A percentile compares a stretch with the other conserved stretches of the same genome.
These are phyloP conservation scores for Alnus glutinosa DNA, from an alignment of 306 rosid genomes.

Conservation along the genomic window DNA sequence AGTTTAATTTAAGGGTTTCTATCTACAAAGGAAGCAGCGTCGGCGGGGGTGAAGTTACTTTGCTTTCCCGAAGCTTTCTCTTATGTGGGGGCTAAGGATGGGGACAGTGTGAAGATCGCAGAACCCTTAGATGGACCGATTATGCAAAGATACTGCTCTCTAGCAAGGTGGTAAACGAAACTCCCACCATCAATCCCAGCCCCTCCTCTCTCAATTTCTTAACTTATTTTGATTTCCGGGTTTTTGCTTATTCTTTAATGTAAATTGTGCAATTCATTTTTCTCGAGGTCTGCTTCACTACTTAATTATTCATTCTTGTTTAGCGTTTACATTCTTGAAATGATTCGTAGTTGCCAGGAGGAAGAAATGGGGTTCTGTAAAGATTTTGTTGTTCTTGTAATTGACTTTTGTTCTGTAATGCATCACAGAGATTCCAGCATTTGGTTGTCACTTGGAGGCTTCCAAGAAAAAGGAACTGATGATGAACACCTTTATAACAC, in stretches of 20 bases:
- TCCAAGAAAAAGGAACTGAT: constrained; percentile 84
- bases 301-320: background rate
- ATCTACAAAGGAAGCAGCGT: constrained; percentile 78
- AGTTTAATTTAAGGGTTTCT: constrained; percentile 14
- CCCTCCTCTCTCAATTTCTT: background rate
- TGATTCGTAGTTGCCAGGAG: background rate
- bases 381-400: constrained; percentile 9
- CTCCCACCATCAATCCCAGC: background rate
- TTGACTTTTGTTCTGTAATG: constrained; percentile 12
- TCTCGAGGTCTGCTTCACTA: background rate
- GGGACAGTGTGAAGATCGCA: constrained; percentile 71
- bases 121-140: constrained; percentile 79
- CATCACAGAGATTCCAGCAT: constrained; percentile 79
- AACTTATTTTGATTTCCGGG: background rate
- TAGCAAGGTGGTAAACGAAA: constrained; percentile 64
- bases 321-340: background rate
- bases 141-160: constrained; percentile 71
- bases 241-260: too few species aligned
- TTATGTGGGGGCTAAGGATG: constrained; percentile 70
- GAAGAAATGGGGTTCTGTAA: constrained; percentile 8
- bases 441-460: constrained; percentile 98
- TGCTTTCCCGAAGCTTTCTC: constrained; percentile 93
- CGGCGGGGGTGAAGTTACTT: constrained; percentile 78
- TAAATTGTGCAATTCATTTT: background rate
- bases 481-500: constrained; percentile 74